A percentile compares a stretch with the other conserved stretches of the same genome.
phyloP scores from a whole-genome alignment of 1,139 yeast species.

The Suhomyces coccinellae region DNA sequence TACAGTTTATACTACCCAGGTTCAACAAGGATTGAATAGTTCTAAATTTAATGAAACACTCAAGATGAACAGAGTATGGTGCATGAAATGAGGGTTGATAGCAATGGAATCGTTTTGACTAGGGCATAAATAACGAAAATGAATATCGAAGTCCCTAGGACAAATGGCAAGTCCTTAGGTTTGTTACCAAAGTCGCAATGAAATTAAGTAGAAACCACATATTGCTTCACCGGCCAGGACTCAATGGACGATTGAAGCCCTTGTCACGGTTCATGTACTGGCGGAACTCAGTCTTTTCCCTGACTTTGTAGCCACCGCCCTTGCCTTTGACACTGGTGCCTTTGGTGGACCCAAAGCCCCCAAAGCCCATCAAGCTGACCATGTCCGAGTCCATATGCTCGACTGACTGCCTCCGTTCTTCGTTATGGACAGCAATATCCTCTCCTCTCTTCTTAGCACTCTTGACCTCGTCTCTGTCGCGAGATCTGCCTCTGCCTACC shows the following conservation, averaged over 20 bases:
- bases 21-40: too few relatives aligned
- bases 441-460: conserved; percentile 5
- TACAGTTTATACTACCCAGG: too few relatives aligned
- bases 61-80: too few relatives aligned
- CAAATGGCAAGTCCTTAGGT: too few relatives aligned
- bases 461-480: conserved; percentile 17
- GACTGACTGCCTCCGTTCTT: conserved; percentile 10
- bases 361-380: conserved; percentile 63
- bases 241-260: conserved; percentile 62
- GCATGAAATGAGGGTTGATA: too few relatives aligned
- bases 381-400: conserved; percentile 21
- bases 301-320: conserved; percentile 46
- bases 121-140: too few relatives aligned
- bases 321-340: conserved; percentile 58
- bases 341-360: conserved; percentile 60
- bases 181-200: too few relatives aligned
- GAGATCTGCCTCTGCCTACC: conserved; percentile 29
- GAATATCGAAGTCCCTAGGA: too few relatives aligned
- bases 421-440: conserved; percentile 6
- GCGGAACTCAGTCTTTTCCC: conserved; percentile 51
- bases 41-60: too few relatives aligned
- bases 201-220: too few relatives aligned
- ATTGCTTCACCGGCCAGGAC: conserved; percentile 48
- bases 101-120: too few relatives aligned
- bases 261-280: conserved; percentile 67